Conservation (phyloP, 495 filamentous ascomycete genomes). For the Penicillium egyptiacum region DNA sequence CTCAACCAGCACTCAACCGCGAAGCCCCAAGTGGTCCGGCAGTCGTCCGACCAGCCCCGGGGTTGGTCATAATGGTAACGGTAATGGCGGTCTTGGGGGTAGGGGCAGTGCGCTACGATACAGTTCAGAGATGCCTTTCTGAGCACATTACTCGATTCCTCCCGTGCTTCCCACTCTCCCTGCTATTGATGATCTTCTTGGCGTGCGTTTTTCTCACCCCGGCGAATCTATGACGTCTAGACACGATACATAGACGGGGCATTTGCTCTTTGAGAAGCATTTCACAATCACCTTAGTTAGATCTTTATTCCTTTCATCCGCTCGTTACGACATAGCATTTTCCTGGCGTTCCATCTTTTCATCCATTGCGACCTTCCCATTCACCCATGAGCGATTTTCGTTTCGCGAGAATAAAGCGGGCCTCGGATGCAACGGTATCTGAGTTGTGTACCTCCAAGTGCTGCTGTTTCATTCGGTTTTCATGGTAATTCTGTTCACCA, state of each 20-base stretch:
- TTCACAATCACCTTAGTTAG: neutral
- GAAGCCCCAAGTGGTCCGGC: slow-evolving; percentile 45
- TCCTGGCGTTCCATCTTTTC: slow-evolving; percentile 24
- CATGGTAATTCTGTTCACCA: neutral
- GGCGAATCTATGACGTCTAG: slow-evolving; percentile 22
- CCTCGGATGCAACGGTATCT: neutral
- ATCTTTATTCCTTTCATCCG: slow-evolving; percentile 1
- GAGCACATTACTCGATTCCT: neutral
- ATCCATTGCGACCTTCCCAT: slow-evolving; percentile 1
- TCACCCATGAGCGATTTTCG: slow-evolving; percentile 14
- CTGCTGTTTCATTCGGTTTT: neutral
- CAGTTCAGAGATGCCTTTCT: slow-evolving; percentile 44
- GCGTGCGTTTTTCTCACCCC: neutral
- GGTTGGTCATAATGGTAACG: slow-evolving; percentile 33
- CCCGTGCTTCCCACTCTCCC: neutral
- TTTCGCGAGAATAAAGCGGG: neutral
- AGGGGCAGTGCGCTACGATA: slow-evolving; percentile 43
- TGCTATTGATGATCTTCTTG: neutral
- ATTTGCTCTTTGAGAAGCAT: neutral
- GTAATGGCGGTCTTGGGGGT: slow-evolving; percentile 29
- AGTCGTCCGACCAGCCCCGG: slow-evolving; percentile 50
- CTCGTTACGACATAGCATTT: slow-evolving; percentile 25
- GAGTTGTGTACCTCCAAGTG: neutral
- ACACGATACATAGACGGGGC: neutral
- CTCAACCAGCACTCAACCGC: slow-evolving; percentile 47